Conservation (phyloP, 768 basidiomycete species). For the Suillus decipiens region DNA sequence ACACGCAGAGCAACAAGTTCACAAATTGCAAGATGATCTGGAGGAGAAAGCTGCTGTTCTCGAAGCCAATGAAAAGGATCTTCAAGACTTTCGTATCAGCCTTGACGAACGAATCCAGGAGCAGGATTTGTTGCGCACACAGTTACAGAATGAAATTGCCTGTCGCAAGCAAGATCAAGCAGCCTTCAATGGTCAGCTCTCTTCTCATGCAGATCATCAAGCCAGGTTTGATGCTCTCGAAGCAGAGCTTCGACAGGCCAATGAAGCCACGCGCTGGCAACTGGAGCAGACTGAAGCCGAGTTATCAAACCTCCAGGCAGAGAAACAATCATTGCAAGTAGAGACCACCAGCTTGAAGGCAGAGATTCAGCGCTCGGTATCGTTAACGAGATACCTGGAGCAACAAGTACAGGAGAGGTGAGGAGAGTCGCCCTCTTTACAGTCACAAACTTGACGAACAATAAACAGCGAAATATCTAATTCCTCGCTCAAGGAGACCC, state of each 20-base stretch:
- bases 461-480: conserved; percentile 49
- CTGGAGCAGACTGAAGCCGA: conserved; percentile 43
- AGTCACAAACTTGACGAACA: conserved; percentile 12
- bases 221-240: conserved; percentile 36
- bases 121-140: conserved; percentile 33
- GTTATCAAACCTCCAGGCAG: conserved; percentile 43
- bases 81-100: conserved; percentile 39
- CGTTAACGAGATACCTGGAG: conserved; percentile 63
- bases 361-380: conserved; percentile 63
- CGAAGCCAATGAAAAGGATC: conserved; percentile 36
- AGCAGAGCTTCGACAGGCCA: conserved; percentile 37
- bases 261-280: conserved; percentile 38
- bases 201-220: conserved; percentile 27
- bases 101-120: conserved; percentile 40
- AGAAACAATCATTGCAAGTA: conserved; percentile 53
- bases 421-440: conserved; percentile 19
- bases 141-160: conserved; percentile 42
- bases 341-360: conserved; percentile 62
- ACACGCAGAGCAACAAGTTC: conserved; percentile 23
- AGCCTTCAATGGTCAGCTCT: conserved; percentile 24
- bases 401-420: conserved; percentile 65
- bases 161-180: conserved; percentile 36
- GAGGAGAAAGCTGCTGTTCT: conserved; percentile 20
- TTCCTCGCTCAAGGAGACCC: conserved; percentile 39
- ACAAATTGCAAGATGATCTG: conserved; percentile 30